Evolutionary conservation across 305 asterid species (phyloP).

Genomic region (Fraxinus albicans): DNA sequence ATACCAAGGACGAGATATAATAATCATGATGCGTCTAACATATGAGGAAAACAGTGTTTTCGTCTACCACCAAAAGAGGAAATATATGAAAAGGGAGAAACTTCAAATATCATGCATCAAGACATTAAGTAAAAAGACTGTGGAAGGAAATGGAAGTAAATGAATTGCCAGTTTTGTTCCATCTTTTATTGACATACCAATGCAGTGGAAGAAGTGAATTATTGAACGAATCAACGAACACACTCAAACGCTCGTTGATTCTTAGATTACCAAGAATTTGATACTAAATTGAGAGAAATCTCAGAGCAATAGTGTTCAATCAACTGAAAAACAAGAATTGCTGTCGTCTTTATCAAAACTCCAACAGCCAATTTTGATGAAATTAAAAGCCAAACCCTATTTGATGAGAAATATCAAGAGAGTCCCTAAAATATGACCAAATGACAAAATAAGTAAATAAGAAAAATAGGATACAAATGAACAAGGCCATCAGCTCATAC

Average conservation of each 20-base stretch:
- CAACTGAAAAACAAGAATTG: neutral
- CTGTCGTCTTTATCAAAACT: neutral
- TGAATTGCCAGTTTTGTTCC: neutral
- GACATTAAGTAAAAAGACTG: neutral
- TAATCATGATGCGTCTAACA: neutral
- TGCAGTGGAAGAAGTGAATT: neutral
- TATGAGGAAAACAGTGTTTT: neutral
- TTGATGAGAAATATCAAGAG: neutral
- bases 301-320: constrained; percentile 1
- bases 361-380: neutral
- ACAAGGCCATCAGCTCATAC: neutral
- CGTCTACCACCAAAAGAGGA: neutral
- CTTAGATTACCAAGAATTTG: neutral
- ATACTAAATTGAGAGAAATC: neutral
- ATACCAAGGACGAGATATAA: neutral
- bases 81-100: neutral
- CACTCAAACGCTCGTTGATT: neutral
- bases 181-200: neutral
- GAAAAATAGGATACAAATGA: neutral
- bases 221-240: neutral
- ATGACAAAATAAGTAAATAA: neutral
- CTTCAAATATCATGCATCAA: neutral
- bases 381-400: neutral
- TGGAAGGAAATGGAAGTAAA: neutral
- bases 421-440: constrained; percentile 1